A percentile compares a stretch with the other conserved stretches of the same genome.
Conservation (phyloP, 176 grass and related monocot species). For the Ananas comosus region DNA sequence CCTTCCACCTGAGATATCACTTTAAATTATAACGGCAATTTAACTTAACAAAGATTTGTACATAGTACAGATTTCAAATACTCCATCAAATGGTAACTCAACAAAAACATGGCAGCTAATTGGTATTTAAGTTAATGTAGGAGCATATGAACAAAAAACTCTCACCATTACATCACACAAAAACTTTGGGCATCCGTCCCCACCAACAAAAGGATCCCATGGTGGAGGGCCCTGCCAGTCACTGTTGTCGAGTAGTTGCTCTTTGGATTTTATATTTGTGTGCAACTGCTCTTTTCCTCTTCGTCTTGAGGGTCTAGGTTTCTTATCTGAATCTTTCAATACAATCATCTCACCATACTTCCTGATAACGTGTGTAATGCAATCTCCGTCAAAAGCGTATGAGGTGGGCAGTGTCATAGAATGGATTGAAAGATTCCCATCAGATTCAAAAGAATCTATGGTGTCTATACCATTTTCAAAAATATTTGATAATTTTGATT, state of each 20-base stretch:
- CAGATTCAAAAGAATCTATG: constrained; percentile 6
- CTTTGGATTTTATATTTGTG: constrained; percentile 32
- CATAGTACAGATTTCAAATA: neutral
- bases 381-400: constrained; percentile 21
- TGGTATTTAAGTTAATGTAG: neutral
- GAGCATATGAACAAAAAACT: constrained; percentile 9
- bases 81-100: neutral
- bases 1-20: constrained; percentile 67
- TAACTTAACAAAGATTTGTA: neutral
- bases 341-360: constrained; percentile 53
- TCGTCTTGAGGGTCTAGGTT: constrained; percentile 37
- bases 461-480: constrained; percentile 2
- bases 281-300: constrained; percentile 46
- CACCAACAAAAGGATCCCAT: constrained; percentile 76
- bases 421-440: neutral
- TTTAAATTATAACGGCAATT: neutral
- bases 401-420: constrained; percentile 2
- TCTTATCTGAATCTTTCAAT: constrained; percentile 59
- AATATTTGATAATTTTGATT: constrained; percentile 8
- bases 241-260: constrained; percentile 30
- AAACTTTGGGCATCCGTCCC: constrained; percentile 73
- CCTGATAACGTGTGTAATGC: constrained; percentile 26
- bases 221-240: constrained; percentile 73
- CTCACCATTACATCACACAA: constrained; percentile 96
- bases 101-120: constrained; percentile 1